phyloP scores from a whole-genome alignment of 2,329 filamentous ascomycete species.

The Beauveria brongniartii region DNA sequence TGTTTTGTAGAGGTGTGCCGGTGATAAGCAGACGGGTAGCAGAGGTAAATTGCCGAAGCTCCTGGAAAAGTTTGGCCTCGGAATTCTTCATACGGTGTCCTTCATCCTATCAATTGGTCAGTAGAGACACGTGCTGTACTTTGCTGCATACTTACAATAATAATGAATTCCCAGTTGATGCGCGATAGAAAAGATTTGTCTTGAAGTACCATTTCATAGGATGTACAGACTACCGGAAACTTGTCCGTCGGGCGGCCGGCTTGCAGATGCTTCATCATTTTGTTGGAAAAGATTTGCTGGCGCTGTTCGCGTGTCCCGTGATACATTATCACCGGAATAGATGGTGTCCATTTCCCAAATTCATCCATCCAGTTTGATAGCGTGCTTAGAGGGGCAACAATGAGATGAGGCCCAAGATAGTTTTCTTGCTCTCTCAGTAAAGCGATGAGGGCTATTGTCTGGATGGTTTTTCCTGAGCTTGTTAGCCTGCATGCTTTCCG shows the following conservation, averaged over 20 bases:
- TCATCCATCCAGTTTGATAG: conserved; percentile 95
- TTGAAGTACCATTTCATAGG: conserved; percentile 91
- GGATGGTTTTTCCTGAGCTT: conserved; percentile 70
- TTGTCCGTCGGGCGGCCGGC: conserved; percentile 49
- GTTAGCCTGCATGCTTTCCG: conserved; percentile 8
- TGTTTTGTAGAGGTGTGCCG: conserved; percentile 91
- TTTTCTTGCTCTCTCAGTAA: conserved; percentile 79
- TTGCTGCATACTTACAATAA: conserved; percentile 55
- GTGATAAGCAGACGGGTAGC: conserved; percentile 89
- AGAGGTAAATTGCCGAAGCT: conserved; percentile 80
- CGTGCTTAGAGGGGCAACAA: conserved; percentile 84
- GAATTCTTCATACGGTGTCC: conserved; percentile 97
- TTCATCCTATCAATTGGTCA: conserved; percentile 56
- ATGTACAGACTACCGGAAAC: conserved; percentile 90
- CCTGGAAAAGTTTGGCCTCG: conserved; percentile 83
- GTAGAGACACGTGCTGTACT: not conserved
- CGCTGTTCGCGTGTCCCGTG: conserved; percentile 76
- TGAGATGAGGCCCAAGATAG: conserved; percentile 78
- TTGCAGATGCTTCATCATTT: conserved; percentile 62
- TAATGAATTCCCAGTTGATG: conserved; percentile 95
- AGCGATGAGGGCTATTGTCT: conserved; percentile 81
- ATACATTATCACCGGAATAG: conserved; percentile 82
- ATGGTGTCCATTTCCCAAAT: conserved; percentile 82
- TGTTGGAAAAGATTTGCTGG: conserved; percentile 63
- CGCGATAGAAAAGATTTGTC: conserved; percentile 74